These are phyloP conservation scores for Fraxinus nigra DNA, from an alignment of 305 asterid genomes.

Conservation along the genomic window DNA sequence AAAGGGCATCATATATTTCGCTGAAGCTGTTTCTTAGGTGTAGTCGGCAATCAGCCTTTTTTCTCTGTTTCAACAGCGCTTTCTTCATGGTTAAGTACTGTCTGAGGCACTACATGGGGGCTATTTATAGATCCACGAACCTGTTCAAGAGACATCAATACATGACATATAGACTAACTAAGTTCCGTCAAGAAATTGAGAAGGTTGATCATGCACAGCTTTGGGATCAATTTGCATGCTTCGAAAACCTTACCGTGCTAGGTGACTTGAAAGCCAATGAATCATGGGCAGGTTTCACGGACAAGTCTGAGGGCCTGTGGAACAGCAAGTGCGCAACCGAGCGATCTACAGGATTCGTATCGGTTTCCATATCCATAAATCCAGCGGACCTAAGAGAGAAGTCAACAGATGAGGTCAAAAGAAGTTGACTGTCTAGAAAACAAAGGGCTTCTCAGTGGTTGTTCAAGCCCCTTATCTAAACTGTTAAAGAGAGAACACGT, in stretches of 20 bases:
- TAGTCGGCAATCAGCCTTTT: neutral
- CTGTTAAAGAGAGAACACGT: neutral
- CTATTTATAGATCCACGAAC: neutral
- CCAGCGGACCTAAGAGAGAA: conserved; percentile 37
- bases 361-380: conserved; percentile 71
- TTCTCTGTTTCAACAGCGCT: neutral
- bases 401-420: neutral
- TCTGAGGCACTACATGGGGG: neutral
- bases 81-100: neutral
- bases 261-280: conserved; percentile 32
- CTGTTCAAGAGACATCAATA: neutral
- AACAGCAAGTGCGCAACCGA: conserved; percentile 82
- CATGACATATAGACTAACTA: neutral
- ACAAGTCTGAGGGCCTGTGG: conserved; percentile 67
- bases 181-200: neutral
- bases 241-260: conserved; percentile 35
- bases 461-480: neutral
- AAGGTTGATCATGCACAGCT: neutral
- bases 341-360: conserved; percentile 82
- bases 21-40: neutral
- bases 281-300: conserved; percentile 33
- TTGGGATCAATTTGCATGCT: neutral
- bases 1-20: neutral
- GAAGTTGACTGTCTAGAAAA: neutral
- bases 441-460: neutral